Percentiles rank a stretch among this genome's conserved stretches.
Conservation (phyloP, 75 land plant species). For the Cupressus sempervirens region DNA sequence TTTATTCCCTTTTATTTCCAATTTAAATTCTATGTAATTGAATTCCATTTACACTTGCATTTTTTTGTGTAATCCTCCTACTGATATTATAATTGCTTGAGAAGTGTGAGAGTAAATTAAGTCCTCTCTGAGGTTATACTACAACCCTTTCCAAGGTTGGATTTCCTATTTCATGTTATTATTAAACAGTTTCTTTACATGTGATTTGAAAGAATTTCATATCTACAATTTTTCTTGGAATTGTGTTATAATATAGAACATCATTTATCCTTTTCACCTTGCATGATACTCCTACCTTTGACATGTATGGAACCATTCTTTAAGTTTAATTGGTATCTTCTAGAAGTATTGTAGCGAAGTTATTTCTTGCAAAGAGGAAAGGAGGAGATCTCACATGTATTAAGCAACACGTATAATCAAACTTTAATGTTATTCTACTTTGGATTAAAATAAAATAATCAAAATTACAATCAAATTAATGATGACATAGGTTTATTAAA, state of each 20-base stretch:
- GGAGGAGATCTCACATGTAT: slow-evolving; percentile 52
- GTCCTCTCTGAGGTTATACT: not conserved
- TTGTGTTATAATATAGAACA: not conserved
- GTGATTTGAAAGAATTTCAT: not conserved
- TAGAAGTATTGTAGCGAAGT: slow-evolving; percentile 95
- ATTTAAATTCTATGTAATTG: too few species aligned
- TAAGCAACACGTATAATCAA: slow-evolving; percentile 48
- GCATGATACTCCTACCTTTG: not conserved
- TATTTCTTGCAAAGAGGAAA: slow-evolving; percentile 67
- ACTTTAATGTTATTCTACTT: not conserved
- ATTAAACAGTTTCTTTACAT: not conserved
- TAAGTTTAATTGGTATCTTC: not conserved
- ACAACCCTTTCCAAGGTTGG: not conserved
- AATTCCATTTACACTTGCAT: too few species aligned
- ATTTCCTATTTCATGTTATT: not conserved
- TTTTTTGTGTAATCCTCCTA: not conserved
- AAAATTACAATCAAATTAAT: not conserved
- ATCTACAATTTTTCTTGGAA: not conserved
- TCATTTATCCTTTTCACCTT: not conserved
- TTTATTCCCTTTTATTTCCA: too few species aligned
- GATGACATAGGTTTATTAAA: not conserved
- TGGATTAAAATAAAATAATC: not conserved
- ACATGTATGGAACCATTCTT: not conserved
- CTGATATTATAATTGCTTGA: not conserved
- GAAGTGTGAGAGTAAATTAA: not conserved